Conservation (phyloP, 148 eudicot genomes). For the Fagopyrum homotropicum region DNA sequence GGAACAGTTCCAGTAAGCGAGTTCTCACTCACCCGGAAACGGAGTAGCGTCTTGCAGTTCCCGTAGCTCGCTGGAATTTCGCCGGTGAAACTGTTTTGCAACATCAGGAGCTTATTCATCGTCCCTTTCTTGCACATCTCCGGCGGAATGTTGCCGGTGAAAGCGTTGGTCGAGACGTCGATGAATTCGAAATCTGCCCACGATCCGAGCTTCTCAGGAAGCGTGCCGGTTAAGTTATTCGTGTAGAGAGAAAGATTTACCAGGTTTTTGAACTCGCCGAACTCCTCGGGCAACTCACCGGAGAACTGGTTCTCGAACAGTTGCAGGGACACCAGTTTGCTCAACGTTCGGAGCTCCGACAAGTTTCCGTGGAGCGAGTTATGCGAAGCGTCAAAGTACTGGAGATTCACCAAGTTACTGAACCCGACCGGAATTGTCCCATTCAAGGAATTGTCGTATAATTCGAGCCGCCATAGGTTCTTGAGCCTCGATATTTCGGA, state of each 20-base stretch:
- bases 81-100: constrained; percentile 69
- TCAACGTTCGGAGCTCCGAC: constrained; percentile 46
- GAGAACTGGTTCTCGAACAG: constrained; percentile 42
- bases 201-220: constrained; percentile 72
- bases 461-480: constrained; percentile 63
- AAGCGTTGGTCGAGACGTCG: constrained; percentile 64
- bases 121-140: constrained; percentile 73
- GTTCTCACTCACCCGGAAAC: constrained; percentile 78
- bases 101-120: constrained; percentile 51
- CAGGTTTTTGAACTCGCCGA: constrained; percentile 63
- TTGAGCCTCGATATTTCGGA: constrained; percentile 44
- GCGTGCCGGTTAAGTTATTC: constrained; percentile 58
- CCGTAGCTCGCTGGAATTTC: constrained; percentile 57
- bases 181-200: constrained; percentile 70
- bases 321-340: constrained; percentile 42
- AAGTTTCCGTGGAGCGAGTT: constrained; percentile 52
- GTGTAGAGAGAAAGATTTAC: constrained; percentile 59
- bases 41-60: constrained; percentile 47
- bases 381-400: constrained; percentile 54
- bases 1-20: constrained; percentile 66
- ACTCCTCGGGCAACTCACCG: constrained; percentile 70
- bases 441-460: constrained; percentile 42
- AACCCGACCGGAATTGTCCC: constrained; percentile 68
- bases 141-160: constrained; percentile 74
- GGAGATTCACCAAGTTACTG: constrained; percentile 43